Conservation (phyloP, 2,329 filamentous ascomycete species). For the Podosphaera fusca region DNA sequence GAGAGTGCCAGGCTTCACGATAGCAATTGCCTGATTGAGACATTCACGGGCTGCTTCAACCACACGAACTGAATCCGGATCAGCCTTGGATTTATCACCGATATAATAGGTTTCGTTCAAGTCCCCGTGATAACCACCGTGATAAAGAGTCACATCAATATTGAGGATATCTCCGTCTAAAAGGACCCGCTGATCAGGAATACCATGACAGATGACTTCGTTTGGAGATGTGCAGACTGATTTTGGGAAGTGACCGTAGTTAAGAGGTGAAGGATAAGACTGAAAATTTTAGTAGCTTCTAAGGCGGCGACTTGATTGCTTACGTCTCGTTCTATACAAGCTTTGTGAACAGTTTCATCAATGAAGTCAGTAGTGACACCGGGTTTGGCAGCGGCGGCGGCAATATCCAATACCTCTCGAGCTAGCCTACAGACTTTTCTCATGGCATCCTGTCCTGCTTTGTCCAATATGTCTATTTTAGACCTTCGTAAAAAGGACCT, state of each 20-base stretch:
- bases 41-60: constrained; percentile 80
- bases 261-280: constrained; percentile 86
- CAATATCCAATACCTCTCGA: constrained; percentile 80
- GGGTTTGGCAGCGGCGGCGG: constrained; percentile 61
- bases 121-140: constrained; percentile 86
- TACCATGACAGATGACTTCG: constrained; percentile 96
- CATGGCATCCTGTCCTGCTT: constrained; percentile 64
- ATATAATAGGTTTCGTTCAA: constrained; percentile 98
- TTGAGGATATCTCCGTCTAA: constrained; percentile 91
- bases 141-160: constrained; percentile 85
- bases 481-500: constrained; percentile 41
- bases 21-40: constrained; percentile 69
- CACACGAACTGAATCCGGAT: constrained; percentile 71
- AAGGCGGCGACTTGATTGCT: constrained; percentile 17
- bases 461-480: constrained; percentile 63
- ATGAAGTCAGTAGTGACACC: constrained; percentile 91
- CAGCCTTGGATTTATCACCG: constrained; percentile 61
- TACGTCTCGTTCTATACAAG: constrained; percentile 79
- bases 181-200: constrained; percentile 72
- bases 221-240: constrained; percentile 92
- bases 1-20: constrained; percentile 79
- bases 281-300: constrained; percentile 18
- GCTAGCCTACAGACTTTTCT: constrained; percentile 72
- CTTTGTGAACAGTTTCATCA: constrained; percentile 85
- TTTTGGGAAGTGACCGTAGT: constrained; percentile 93